Evolutionary conservation across 345 rosid species (phyloP).

Genomic region (Pistacia atlantica): DNA sequence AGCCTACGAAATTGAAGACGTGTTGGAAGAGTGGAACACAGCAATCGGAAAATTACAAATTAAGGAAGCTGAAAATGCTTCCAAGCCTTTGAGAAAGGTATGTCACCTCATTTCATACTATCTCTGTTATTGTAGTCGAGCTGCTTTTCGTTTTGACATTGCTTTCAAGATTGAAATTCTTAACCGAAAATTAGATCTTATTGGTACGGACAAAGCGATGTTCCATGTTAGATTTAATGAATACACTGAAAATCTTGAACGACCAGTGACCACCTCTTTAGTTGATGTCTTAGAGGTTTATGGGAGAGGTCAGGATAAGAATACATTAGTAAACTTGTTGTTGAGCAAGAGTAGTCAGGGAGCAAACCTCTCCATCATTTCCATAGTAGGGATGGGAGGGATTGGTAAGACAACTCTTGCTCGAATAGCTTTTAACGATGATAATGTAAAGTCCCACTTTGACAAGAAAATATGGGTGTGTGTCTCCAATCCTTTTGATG

Average conservation of each 20-base stretch:
- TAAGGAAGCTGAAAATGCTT: neutral
- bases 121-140: neutral
- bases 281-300: neutral
- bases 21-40: conserved; percentile 9
- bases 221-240: neutral
- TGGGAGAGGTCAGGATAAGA: neutral
- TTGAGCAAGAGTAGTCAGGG: neutral
- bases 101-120: neutral
- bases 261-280: neutral
- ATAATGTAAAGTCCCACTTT: neutral
- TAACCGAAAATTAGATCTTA: neutral
- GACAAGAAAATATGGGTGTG: conserved; percentile 1
- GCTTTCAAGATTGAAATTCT: neutral
- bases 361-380: neutral
- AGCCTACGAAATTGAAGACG: neutral
- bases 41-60: neutral
- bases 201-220: neutral
- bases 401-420: neutral
- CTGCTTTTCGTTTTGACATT: neutral
- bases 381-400: neutral
- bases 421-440: neutral
- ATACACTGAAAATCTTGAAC: neutral
- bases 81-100: neutral
- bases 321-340: neutral
- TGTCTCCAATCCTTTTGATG: neutral